Base-by-base conservation (phyloP, 345 rosid genomes). In the Moricandia moricandioides region DNA sequence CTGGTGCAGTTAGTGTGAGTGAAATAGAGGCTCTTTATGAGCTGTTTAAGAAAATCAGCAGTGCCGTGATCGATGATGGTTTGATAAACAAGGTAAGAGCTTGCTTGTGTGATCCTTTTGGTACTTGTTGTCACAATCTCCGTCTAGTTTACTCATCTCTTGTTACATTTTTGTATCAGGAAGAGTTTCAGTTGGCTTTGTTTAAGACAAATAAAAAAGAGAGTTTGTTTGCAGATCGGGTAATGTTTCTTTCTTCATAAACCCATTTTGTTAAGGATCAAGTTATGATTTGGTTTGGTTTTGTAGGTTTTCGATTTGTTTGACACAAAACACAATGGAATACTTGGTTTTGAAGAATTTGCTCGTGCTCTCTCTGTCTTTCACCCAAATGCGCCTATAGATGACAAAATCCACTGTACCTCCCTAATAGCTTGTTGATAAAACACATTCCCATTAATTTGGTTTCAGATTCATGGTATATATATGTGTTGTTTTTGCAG, bases 1-100 rank as follows among this genome's bases (percentile, higher is more conserved):
- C 73, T 6, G 55, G 10, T 83, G 90, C 92, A 95, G 98, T 95
- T 77, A 92, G 92, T 73, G 99, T 92, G 55, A 95, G 99, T 81
- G 99, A 95, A 84, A 89, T 95, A 52, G 99, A 95, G 80, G 99
- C 99, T 24, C 90, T 95, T 18, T 95, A 95, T 74, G 99, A 95
- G 82, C 94, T 95, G 27, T 95, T 95, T 75, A 92, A 95, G 89
- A 92, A 92, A 88, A 95, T 95, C 70, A 92, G 99, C 83, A 95
- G 99, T 62, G 99, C 96, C 8, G 99, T 95, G 74, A 92, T 92
- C 74, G 99, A 95, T 79, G 99, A 92, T 49, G 97, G 97, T 37
- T 79, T 95, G 43, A 95, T 95, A 78, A 92, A 92, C 85, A 95
- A 94, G 98, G 98, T 94, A 24, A 29, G 26, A 72, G 64, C 24